These are phyloP conservation scores for Hypoxylon sp. DNA, from an alignment of 2,329 filamentous ascomycete genomes.

Conservation along the genomic window DNA sequence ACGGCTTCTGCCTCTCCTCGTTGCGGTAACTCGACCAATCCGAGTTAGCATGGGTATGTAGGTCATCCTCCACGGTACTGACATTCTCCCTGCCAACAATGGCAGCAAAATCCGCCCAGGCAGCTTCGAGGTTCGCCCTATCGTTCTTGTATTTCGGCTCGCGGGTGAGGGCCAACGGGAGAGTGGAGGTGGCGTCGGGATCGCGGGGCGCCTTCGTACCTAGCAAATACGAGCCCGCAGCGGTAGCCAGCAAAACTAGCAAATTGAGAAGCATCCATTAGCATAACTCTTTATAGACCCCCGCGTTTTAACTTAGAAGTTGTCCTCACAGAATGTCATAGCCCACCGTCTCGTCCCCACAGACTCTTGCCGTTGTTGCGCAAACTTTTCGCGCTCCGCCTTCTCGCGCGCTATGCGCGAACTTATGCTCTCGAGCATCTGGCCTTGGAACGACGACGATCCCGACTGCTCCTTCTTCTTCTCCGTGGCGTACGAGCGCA, in stretches of 20 bases:
- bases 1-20: slow-evolving; percentile 66
- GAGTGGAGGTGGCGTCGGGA: slow-evolving; percentile 69
- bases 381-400: slow-evolving; percentile 67
- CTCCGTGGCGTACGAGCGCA: slow-evolving; percentile 52
- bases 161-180: slow-evolving; percentile 67
- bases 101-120: slow-evolving; percentile 77
- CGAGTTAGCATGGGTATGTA: slow-evolving; percentile 71
- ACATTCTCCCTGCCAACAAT: slow-evolving; percentile 77
- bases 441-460: slow-evolving; percentile 66
- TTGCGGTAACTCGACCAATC: slow-evolving; percentile 74
- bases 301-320: not conserved
- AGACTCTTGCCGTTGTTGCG: slow-evolving; percentile 58
- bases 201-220: slow-evolving; percentile 70
- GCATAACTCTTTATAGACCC: not conserved
- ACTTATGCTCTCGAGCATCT: slow-evolving; percentile 72
- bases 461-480: slow-evolving; percentile 54
- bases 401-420: slow-evolving; percentile 69
- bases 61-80: slow-evolving; percentile 70
- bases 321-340: slow-evolving; percentile 67
- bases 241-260: slow-evolving; percentile 67
- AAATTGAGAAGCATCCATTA: slow-evolving; percentile 10
- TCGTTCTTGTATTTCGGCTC: slow-evolving; percentile 71
- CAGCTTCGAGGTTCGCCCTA: slow-evolving; percentile 75
- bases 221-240: slow-evolving; percentile 70
- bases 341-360: slow-evolving; percentile 64